A percentile compares a stretch with the other conserved stretches of the same genome.
Evolutionary conservation across 2,329 filamentous ascomycete species (phyloP).

Genomic region (Alternaria metachromatica): DNA sequence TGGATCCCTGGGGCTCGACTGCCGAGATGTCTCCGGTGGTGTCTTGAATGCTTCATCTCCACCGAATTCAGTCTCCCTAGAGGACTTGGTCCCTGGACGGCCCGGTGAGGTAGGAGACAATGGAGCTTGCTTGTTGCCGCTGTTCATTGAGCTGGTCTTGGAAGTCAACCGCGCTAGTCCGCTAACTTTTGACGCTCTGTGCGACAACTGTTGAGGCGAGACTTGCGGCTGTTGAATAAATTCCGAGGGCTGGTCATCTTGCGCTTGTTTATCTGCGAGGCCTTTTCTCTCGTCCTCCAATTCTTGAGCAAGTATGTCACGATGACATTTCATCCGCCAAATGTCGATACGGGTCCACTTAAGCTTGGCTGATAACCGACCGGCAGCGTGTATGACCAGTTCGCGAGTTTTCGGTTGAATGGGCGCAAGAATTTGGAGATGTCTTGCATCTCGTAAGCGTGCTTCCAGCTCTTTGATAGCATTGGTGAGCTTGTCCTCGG

Average conservation of each 20-base stretch:
- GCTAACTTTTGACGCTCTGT: constrained; percentile 37
- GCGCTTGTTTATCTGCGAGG: constrained; percentile 33
- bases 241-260: constrained; percentile 34
- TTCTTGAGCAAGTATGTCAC: constrained; percentile 84
- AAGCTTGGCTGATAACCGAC: constrained; percentile 82
- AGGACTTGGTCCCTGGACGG: constrained; percentile 47
- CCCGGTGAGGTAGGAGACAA: constrained; percentile 38
- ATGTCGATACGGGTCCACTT: constrained; percentile 96
- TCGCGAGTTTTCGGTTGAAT: constrained; percentile 91
- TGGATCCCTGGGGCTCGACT: constrained; percentile 44
- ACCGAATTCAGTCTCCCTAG: constrained; percentile 46
- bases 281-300: constrained; percentile 75
- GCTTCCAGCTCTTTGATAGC: constrained; percentile 80
- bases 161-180: constrained; percentile 46
- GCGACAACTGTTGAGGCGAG: constrained; percentile 35
- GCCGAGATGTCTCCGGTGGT: constrained; percentile 51
- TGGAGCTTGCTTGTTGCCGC: constrained; percentile 37
- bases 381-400: constrained; percentile 82
- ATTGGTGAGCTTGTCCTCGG: constrained; percentile 76
- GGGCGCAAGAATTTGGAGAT: constrained; percentile 86
- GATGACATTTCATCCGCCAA: constrained; percentile 89
- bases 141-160: constrained; percentile 44
- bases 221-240: constrained; percentile 31
- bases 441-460: constrained; percentile 85
- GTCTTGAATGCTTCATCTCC: constrained; percentile 53